Percentiles rank a stretch among this genome's conserved stretches.
phyloP scores from a whole-genome alignment of 2,329 filamentous ascomycete species.

The Trichoderma brevicompactum region DNA sequence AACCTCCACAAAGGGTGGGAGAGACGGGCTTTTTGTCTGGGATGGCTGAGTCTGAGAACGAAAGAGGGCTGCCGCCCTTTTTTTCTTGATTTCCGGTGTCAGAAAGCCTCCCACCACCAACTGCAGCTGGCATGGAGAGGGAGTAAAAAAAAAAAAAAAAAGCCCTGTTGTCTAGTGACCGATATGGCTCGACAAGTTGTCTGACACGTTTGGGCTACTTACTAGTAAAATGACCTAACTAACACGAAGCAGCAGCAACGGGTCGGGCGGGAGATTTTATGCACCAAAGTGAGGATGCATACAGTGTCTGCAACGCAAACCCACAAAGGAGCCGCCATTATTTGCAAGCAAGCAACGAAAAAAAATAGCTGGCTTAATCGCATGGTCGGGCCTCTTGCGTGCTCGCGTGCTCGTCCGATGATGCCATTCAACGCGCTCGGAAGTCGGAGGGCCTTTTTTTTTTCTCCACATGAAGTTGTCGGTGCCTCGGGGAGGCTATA shows the following conservation, averaged over 20 bases:
- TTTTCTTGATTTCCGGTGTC: neutral
- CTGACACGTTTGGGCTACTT: neutral
- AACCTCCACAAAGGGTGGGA: neutral
- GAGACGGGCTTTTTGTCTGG: neutral
- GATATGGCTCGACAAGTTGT: neutral
- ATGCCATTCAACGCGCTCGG: conserved; percentile 7
- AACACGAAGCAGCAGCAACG: neutral
- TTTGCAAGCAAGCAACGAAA: neutral
- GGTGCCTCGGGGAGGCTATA: neutral
- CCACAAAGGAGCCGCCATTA: too few species aligned
- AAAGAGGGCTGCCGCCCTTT: neutral
- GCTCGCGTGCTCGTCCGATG: conserved; percentile 22
- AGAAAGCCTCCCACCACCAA: neutral
- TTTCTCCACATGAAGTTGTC: conserved; percentile 18
- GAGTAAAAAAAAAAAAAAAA: too few species aligned
- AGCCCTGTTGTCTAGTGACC: too few species aligned
- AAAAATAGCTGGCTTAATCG: neutral
- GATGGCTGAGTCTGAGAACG: too few species aligned
- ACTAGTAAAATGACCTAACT: too few species aligned
- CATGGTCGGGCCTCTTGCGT: neutral
- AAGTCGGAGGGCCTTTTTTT: conserved; percentile 15
- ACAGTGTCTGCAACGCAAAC: conserved; percentile 10
- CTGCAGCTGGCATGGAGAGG: neutral
- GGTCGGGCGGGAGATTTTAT: neutral
- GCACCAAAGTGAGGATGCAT: conserved; percentile 23